Conservation (phyloP, 805 yeast species). For the Wickerhamiella kazuoi region DNA sequence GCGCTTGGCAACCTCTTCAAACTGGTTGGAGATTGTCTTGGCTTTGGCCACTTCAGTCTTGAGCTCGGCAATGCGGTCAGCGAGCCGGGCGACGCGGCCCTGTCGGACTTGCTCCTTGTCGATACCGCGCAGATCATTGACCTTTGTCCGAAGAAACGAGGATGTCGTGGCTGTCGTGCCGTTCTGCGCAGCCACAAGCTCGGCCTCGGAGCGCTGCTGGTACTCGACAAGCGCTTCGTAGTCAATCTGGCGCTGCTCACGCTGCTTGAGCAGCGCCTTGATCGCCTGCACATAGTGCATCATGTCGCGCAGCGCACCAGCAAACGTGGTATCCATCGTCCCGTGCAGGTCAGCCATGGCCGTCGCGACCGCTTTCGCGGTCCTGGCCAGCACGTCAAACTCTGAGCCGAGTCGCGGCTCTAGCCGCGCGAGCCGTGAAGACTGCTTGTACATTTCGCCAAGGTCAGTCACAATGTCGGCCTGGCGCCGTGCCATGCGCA, state of each 20-base stretch:
- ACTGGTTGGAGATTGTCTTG: slow-evolving; percentile 32
- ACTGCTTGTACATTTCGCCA: slow-evolving; percentile 49
- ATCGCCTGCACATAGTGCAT: slow-evolving; percentile 59
- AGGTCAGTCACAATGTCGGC: slow-evolving; percentile 58
- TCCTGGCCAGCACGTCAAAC: slow-evolving; percentile 30
- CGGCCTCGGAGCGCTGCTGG: slow-evolving; percentile 49
- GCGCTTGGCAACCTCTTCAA: slow-evolving; percentile 38
- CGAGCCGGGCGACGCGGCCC: slow-evolving; percentile 35
- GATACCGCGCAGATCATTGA: slow-evolving; percentile 46
- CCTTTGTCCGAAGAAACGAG: slow-evolving; percentile 36
- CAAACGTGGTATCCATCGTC: slow-evolving; percentile 57
- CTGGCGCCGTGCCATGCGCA: slow-evolving; percentile 54
- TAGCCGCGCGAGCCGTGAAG: slow-evolving; percentile 44
- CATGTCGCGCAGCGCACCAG: slow-evolving; percentile 69
- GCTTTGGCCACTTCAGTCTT: slow-evolving; percentile 35
- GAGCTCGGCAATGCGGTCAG: slow-evolving; percentile 30
- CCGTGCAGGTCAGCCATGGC: slow-evolving; percentile 29
- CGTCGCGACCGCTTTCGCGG: slow-evolving; percentile 27
- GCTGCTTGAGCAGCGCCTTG: slow-evolving; percentile 54
- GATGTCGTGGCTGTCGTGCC: slow-evolving; percentile 25
- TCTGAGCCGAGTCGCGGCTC: slow-evolving; percentile 27
- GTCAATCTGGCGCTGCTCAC: slow-evolving; percentile 83
- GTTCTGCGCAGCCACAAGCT: slow-evolving; percentile 36
- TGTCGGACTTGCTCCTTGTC: slow-evolving; percentile 39
- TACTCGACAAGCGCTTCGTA: slow-evolving; percentile 74